Evolutionary conservation across 1,139 yeast genomes (phyloP), one percentile per base, ranked within the genome.

Genomic region (Suhomyces bokatorum): DNA sequence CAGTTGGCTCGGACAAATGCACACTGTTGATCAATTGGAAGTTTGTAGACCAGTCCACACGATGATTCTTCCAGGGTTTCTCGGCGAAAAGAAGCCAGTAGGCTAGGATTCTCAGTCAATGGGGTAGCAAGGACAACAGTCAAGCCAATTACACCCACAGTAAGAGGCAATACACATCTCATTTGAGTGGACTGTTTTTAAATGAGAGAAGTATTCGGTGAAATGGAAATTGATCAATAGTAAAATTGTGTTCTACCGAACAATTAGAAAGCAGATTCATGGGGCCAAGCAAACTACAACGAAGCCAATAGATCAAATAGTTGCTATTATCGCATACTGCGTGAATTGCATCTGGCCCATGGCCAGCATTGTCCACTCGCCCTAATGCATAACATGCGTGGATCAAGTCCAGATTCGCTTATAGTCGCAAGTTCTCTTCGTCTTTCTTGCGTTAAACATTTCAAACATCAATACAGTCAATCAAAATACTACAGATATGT

Each of bases 11-110:
- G 48, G 1, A 73, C 74, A 55, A 68, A 77, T 24, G 54, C 52
- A 54, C 87, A 81, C 50, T 73, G 81, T 8, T 76, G 66, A 2
- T 47, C 44, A 17, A 38, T 15, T 20, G 64, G 53, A 60, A 70
- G 43, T 6, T 39, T 38, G 32, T 56, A 51, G 6, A 69, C 53
- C 10, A 28, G 38, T 12, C 42, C 39, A 36, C 55, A 52, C 16
- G 38, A 28, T 6, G 22, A 17, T 22, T 39, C 40, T 11, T 39
- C 37, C 8, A 30, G 10, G 20, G 38, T 22, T 6, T 33, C 28
- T 10, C 33, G 43, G 13, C 14, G 17, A 28, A 26, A 40, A 40
- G 12, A 29, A 9, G 12, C 30, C 30, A 22, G n/a, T n/a, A 15
- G 16, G 3, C 31, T 8, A 26, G 29, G 12, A 11, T 6, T 26